phyloP scores from a whole-genome alignment of 257 asterid species.

The Plantago elongata region DNA sequence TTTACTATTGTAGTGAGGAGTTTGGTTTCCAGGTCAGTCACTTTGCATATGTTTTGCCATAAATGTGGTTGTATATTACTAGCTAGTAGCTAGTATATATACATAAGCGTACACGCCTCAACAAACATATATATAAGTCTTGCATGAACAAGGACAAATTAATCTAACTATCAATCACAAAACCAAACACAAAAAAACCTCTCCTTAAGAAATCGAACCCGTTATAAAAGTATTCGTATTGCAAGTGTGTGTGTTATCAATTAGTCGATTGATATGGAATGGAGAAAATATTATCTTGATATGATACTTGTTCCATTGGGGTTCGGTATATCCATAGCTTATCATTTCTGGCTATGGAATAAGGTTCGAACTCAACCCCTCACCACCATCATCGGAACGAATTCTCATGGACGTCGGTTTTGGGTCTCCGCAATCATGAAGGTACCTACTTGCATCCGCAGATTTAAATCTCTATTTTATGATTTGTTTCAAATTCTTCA shows the following conservation, averaged over 20 bases:
- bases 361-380: constrained; percentile 66
- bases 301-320: constrained; percentile 50
- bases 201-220: too few species aligned
- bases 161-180: not conserved
- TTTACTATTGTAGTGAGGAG: not conserved
- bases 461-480: too few species aligned
- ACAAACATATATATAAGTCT: not conserved
- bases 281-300: constrained; percentile 52
- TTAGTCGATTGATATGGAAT: constrained; percentile 34
- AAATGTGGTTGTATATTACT: not conserved
- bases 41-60: not conserved
- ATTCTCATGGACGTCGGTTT: constrained; percentile 70
- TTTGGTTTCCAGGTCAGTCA: not conserved
- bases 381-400: constrained; percentile 68
- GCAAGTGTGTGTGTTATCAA: not conserved
- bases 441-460: constrained; percentile 25
- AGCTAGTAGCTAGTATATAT: not conserved
- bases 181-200: not conserved
- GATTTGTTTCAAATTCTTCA: too few species aligned
- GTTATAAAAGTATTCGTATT: not conserved
- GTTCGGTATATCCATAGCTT: constrained; percentile 34
- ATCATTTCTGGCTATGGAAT: constrained; percentile 76
- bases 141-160: not conserved
- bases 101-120: not conserved
- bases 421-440: constrained; percentile 92